Evolutionary conservation across 2,329 filamentous ascomycete species (phyloP), one percentile per base, ranked within the genome.

Genomic region (Talaromyces verruculosus): DNA sequence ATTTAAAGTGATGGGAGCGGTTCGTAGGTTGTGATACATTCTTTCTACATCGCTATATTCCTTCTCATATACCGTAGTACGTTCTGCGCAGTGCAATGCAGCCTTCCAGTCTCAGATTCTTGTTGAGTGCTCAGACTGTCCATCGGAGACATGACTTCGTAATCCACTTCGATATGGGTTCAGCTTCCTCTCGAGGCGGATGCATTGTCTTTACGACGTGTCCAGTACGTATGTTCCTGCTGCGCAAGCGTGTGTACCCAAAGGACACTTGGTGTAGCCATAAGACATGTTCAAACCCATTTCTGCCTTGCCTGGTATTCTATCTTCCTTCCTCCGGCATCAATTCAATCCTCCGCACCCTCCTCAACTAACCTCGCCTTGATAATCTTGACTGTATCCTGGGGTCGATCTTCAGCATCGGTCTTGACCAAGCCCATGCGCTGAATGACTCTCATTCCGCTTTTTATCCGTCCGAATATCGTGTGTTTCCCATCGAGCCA

Each of bases 401-500:
- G 79, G 0, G 95, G 95, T 71, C 89, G 83, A 78, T 98, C 95
- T 71, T 94, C 92, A 7, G 81, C 80, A 28, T 88, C 91, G 0
- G 93, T 97, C 81, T 91, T 92, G 60, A 97, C 92, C 66, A 95
- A 77, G 0, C 93, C 95, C 87, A 99, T 91, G 70, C 92, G 85
- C 82, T 92, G 89, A 33, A 98, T 88, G n/a, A 94, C 84, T 65
- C 85, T 83, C 85, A 98, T 87, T 0, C 95, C 95, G 64, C 80
- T 86, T 81, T 91, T 93, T 45, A 99, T 93, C 63, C 94, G 83
- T 0, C 95, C 95, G 76, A 99, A 99, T 71, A 99, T 96, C 11
- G 93, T 96, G 78, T 99, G 94, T 79, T 97, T 97, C 25, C 93
- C 93, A 79, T 99, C 95, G 67, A 99, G 81, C 94, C 94, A 98